Percentiles rank a stretch among this genome's conserved stretches.
Conservation (phyloP, 495 filamentous ascomycete genomes). For the Podospora pseudocomata region DNA sequence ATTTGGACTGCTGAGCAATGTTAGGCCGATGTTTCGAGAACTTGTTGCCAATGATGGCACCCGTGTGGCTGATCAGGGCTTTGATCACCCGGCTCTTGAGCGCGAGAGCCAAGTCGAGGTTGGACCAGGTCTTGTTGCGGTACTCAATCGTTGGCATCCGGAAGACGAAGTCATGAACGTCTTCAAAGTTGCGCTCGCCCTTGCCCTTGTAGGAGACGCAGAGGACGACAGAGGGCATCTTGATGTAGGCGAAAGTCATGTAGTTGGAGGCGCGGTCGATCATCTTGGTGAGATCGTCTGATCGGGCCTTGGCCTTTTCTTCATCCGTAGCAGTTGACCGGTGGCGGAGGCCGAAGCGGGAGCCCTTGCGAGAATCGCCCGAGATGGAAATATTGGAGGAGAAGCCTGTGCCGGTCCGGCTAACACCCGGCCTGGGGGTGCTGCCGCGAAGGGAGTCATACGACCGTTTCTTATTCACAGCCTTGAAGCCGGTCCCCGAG, state of each 20-base stretch:
- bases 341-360: constrained; percentile 44
- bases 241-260: constrained; percentile 94
- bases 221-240: constrained; percentile 88
- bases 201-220: constrained; percentile 97
- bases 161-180: constrained; percentile 97
- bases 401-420: constrained; percentile 49
- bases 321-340: constrained; percentile 31
- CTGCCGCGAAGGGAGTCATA: constrained; percentile 59
- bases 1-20: constrained; percentile 70
- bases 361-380: constrained; percentile 49
- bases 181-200: constrained; percentile 89
- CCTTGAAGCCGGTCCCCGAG: constrained; percentile 37
- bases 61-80: constrained; percentile 90
- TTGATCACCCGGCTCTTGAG: constrained; percentile 92
- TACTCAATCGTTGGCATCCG: constrained; percentile 92
- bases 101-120: constrained; percentile 85
- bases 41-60: constrained; percentile 96
- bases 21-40: constrained; percentile 80
- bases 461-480: constrained; percentile 59
- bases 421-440: constrained; percentile 46
- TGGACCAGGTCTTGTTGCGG: constrained; percentile 98
- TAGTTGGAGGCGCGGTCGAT: constrained; percentile 91
- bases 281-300: constrained; percentile 97
- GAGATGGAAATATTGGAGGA: constrained; percentile 39
- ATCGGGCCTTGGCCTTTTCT: constrained; percentile 48